Base-by-base conservation (phyloP, 352 stramenopile genomes). In the Saprolegnia diclina region DNA sequence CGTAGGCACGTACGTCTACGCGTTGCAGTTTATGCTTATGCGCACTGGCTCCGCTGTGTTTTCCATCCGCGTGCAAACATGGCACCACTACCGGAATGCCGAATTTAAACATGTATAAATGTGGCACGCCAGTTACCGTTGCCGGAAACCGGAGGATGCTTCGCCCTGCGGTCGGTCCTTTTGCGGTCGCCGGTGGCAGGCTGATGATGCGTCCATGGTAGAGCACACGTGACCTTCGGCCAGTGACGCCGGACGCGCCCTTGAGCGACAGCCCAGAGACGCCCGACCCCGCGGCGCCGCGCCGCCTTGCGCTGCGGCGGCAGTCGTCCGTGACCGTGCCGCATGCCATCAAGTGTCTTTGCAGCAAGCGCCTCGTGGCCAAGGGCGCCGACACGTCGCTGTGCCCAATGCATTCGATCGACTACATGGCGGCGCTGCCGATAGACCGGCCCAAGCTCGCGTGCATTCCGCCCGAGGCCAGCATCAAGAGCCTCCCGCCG, bases 401-500 rank as follows among this genome's bases (percentile, higher is more conserved):
- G 24, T 66, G 57, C 22, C 57, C 57, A 6, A 29, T 66, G 24
- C 57, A 66, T 18, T 38, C 21, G 11, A 24, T 66, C n/a, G 57
- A 55, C 19, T 66, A 66, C 57, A 53, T 66, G 6, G 11, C 21
- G 10, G 18, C 9, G 11, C 44, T 66, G 6, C 57, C 57, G 4
- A 35, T 55, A 9, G 57, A 66, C 38, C 40, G 57, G 7, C 57
- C 19, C 16, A 66, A 66, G 40, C 38, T 66, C 16, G 57, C 57
- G 22, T 66, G 57, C 42, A 66, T 66, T 21, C 57, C 57, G 21
- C 29, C 57, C 9, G 19, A 54, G 5, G n/a, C 57, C 14, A 42
- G 21, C 22, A 66, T 66, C 57, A 66, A 55, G 29, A 50, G 35
- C 37, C 26, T 66, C 9, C 57, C 57, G 40, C 57, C 57, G 11